Evolutionary conservation across 345 rosid genomes (phyloP).

Genomic region (Camelina sativa): DNA sequence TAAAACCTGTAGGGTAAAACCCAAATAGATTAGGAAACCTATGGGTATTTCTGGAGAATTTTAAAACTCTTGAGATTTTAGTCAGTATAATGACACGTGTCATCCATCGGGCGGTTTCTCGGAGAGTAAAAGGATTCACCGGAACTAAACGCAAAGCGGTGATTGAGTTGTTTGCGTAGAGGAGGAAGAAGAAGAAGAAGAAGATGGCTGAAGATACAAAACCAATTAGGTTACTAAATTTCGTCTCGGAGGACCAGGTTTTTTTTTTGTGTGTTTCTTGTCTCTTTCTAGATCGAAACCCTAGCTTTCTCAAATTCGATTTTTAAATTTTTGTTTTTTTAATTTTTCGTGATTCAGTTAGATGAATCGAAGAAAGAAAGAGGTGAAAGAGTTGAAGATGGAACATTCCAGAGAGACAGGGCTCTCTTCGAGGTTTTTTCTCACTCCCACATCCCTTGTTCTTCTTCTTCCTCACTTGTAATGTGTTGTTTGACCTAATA

Average conservation of each 20-base stretch:
- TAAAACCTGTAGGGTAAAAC: slow-evolving; percentile 20
- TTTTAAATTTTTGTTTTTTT: neutral
- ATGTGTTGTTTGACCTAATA: neutral
- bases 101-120: neutral
- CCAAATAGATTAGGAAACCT: neutral
- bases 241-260: slow-evolving; percentile 92
- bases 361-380: slow-evolving; percentile 83
- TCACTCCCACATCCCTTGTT: slow-evolving; percentile 7
- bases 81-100: neutral
- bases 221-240: slow-evolving; percentile 80
- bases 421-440: slow-evolving; percentile 76
- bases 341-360: slow-evolving; percentile 50
- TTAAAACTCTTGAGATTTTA: neutral
- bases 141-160: slow-evolving; percentile 8
- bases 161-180: neutral
- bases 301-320: neutral
- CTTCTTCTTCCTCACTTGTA: neutral
- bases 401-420: slow-evolving; percentile 92
- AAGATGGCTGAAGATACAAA: slow-evolving; percentile 73
- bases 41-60: neutral
- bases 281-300: slow-evolving; percentile 4
- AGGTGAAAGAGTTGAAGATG: slow-evolving; percentile 94
- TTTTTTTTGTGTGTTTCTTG: neutral
- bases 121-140: neutral
- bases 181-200: slow-evolving; percentile 18